Evolutionary conservation across 805 yeast genomes (phyloP).

Genomic region (Candida sphagnicola): DNA sequence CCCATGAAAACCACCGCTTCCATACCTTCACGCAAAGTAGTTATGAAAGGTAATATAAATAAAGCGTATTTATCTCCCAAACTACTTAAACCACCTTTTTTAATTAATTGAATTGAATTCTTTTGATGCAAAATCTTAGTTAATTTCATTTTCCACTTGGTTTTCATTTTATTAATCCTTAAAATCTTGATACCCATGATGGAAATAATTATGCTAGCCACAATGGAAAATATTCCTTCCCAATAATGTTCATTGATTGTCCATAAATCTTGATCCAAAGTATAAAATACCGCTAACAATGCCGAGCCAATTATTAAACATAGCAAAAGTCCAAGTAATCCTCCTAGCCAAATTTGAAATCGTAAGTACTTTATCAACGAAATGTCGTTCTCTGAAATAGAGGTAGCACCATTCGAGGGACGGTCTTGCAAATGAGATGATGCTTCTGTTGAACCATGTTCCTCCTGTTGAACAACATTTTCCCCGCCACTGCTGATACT

Average conservation of each 20-base stretch:
- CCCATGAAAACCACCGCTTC: constrained; percentile 43
- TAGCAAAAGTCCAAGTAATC: constrained; percentile 33
- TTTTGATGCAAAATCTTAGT: constrained; percentile 19
- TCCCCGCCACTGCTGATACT: too few relatives aligned
- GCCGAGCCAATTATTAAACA: constrained; percentile 39
- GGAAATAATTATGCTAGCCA: constrained; percentile 43
- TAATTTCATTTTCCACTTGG: constrained; percentile 41
- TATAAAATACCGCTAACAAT: constrained; percentile 36
- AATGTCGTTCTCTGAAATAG: not conserved
- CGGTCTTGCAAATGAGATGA: not conserved
- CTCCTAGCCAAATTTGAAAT: constrained; percentile 43
- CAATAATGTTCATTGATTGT: constrained; percentile 44
- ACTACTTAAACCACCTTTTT: constrained; percentile 6
- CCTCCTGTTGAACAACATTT: not conserved
- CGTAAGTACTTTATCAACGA: constrained; percentile 17
- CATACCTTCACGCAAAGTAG: constrained; percentile 39
- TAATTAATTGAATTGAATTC: not conserved
- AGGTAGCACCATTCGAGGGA: not conserved
- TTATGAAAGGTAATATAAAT: constrained; percentile 36
- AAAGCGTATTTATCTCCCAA: constrained; percentile 26
- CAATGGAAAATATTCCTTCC: constrained; percentile 43
- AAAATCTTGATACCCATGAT: constrained; percentile 44
- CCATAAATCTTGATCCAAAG: constrained; percentile 44
- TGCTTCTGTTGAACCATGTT: not conserved
- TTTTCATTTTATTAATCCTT: constrained; percentile 41